phyloP scores from a whole-genome alignment of 176 grass and related monocot genomes.

The Themeda triandra region DNA sequence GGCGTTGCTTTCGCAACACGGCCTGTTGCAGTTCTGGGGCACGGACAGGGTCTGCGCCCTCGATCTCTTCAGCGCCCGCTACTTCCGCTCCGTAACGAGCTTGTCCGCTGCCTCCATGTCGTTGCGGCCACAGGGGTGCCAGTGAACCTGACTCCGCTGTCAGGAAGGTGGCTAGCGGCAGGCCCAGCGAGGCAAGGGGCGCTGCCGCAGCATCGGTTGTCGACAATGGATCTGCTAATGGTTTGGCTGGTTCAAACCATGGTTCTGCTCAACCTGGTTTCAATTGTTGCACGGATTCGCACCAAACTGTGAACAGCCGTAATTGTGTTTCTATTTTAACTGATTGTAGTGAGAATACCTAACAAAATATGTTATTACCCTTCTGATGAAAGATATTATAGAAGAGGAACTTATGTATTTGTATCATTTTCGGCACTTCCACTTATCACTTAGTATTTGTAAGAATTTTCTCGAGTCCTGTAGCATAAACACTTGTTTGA shows the following conservation, averaged over 20 bases:
- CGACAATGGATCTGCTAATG: not conserved
- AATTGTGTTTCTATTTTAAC: not conserved
- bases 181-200: not conserved
- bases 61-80: not conserved
- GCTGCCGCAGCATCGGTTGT: not conserved
- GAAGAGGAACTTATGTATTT: not conserved
- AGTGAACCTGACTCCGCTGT: not conserved
- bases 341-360: not conserved
- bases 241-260: not conserved
- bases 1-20: not conserved
- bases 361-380: not conserved
- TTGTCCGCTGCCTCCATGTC: not conserved
- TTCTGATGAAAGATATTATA: not conserved
- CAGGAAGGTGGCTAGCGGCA: not conserved
- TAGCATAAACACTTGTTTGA: not conserved
- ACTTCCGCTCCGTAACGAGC: not conserved
- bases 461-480: not conserved
- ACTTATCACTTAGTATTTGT: not conserved
- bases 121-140: accelerated
- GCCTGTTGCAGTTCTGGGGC: not conserved
- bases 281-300: not conserved
- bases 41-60: not conserved
- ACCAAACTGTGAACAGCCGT: not conserved
- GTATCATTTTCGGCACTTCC: not conserved
- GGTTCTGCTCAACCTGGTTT: not conserved